phyloP scores from a whole-genome alignment of 108 stramenopile genomes.

The Pseudonitzschia multiseries region DNA sequence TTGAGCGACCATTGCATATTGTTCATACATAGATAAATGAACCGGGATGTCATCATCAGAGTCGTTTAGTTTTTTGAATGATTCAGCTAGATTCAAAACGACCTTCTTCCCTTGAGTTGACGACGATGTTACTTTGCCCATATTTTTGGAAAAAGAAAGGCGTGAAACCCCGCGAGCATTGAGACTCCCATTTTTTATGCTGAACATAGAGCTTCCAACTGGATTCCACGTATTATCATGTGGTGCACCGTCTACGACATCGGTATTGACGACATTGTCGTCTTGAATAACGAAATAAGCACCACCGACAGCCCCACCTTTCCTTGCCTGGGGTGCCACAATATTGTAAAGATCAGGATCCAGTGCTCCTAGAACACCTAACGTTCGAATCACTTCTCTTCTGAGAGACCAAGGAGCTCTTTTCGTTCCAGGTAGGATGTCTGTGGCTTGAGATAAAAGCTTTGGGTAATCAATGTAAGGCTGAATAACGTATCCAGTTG shows the following conservation, averaged over 20 bases:
- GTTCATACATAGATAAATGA: conserved; percentile 88
- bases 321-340: conserved; percentile 59
- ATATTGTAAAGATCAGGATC: conserved; percentile 87
- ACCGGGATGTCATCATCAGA: conserved; percentile 75
- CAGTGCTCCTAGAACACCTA: conserved; percentile 94
- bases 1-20: conserved; percentile 87
- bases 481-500: conserved; percentile 91
- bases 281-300: conserved; percentile 69
- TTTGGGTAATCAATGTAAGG: conserved; percentile 93
- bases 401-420: conserved; percentile 86
- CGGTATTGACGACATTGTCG: conserved; percentile 2
- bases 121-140: neutral
- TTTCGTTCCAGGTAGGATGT: conserved; percentile 76
- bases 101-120: conserved; percentile 13
- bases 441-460: conserved; percentile 80
- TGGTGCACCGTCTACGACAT: conserved; percentile 5
- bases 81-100: neutral
- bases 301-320: conserved; percentile 80
- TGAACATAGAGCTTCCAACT: conserved; percentile 8
- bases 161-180: neutral
- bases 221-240: conserved; percentile 8
- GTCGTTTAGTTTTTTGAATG: conserved; percentile 31
- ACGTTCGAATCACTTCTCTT: conserved; percentile 89
- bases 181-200: neutral
- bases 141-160: conserved; percentile 12